Conservation (phyloP, 2,329 filamentous ascomycete genomes). For the Penicillium corylophilum region DNA sequence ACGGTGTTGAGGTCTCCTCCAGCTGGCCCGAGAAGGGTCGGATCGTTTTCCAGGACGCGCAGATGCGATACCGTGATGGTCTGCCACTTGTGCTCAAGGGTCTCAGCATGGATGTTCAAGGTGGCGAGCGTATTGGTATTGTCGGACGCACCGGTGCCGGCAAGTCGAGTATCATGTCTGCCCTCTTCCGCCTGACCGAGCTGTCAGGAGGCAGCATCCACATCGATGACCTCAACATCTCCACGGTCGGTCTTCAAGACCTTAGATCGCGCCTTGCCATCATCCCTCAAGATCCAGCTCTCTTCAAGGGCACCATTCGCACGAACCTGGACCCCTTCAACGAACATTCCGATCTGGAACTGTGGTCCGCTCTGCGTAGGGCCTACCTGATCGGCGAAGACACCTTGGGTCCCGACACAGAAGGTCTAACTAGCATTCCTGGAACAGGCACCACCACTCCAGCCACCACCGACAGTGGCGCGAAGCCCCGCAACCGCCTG, state of each 20-base stretch:
- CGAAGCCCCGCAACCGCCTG: constrained; percentile 42
- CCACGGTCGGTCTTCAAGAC: constrained; percentile 41
- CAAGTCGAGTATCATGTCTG: constrained; percentile 49
- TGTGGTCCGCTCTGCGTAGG: constrained; percentile 49
- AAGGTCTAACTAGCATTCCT: constrained; percentile 29
- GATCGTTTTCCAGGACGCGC: constrained; percentile 70
- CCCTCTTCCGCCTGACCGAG: constrained; percentile 46
- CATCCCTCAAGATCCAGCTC: constrained; percentile 48
- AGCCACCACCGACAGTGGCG: constrained; percentile 33
- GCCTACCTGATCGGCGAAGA: constrained; percentile 49
- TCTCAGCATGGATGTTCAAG: constrained; percentile 51
- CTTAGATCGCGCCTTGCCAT: constrained; percentile 46
- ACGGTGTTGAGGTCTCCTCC: constrained; percentile 67
- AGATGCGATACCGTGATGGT: constrained; percentile 74
- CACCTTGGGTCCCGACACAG: constrained; percentile 45
- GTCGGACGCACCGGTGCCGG: constrained; percentile 48
- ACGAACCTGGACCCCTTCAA: constrained; percentile 48
- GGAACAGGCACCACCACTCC: constrained; percentile 33
- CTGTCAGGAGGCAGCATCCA: constrained; percentile 41
- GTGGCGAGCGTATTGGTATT: constrained; percentile 50
- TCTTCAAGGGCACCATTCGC: constrained; percentile 46
- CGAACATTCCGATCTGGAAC: constrained; percentile 46
- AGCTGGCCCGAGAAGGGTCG: constrained; percentile 86
- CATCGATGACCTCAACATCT: constrained; percentile 47
- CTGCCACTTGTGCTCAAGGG: constrained; percentile 72